Evolutionary conservation across 129 eudicot species (phyloP).

Genomic region (Arctium lappa): DNA sequence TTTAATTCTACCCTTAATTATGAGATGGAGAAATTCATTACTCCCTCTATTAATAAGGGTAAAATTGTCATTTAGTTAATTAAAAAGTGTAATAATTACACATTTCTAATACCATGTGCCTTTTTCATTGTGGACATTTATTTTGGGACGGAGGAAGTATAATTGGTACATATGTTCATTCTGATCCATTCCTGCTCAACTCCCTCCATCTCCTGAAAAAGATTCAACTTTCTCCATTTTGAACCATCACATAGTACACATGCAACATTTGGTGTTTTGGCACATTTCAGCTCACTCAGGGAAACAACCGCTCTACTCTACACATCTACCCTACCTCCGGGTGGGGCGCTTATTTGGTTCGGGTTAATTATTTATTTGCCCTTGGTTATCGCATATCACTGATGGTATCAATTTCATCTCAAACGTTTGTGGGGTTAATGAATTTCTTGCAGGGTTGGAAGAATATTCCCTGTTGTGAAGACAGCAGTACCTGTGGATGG

Average conservation of each 20-base stretch:
- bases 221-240: background rate
- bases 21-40: background rate
- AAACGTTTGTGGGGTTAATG: background rate
- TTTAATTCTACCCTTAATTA: background rate
- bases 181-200: background rate
- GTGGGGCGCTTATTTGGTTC: background rate
- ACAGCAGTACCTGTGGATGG: constrained; percentile 98
- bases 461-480: constrained; percentile 68
- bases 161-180: background rate
- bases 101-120: background rate
- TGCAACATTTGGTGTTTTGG: background rate
- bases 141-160: background rate
- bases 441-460: constrained; percentile 50
- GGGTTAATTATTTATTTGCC: background rate
- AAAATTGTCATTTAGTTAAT: background rate
- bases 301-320: background rate
- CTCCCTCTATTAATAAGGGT: background rate
- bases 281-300: no score
- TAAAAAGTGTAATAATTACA: background rate
- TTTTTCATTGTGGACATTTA: background rate
- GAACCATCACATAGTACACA: background rate
- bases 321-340: background rate
- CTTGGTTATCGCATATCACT: background rate
- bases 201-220: background rate
- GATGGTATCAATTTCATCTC: background rate